Conservation (phyloP, 2,329 filamentous ascomycete genomes). For the Cercospora berteroae region DNA sequence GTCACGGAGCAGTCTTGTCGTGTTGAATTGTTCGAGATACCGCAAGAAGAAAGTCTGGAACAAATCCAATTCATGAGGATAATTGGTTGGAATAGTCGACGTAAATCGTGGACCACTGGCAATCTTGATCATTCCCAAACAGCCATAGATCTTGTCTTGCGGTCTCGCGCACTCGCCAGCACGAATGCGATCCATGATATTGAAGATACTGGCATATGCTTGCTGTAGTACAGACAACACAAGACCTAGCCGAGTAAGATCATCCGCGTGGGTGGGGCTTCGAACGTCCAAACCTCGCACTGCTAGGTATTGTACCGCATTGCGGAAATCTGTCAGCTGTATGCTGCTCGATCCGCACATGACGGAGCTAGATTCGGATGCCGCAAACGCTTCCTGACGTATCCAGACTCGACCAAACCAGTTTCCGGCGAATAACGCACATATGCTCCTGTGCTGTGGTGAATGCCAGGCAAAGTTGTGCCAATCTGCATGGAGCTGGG, state of each 20-base stretch:
- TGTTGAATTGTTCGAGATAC: constrained; percentile 1
- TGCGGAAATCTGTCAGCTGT: constrained; percentile 2
- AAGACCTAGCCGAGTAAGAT: background rate
- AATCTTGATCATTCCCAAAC: constrained; percentile 14
- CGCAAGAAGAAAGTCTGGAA: constrained; percentile 12
- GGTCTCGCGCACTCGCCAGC: background rate
- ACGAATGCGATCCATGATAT: constrained; percentile 5
- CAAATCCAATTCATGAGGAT: background rate
- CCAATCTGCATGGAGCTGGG: background rate
- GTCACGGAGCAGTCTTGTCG: constrained; percentile 1
- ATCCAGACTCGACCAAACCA: background rate
- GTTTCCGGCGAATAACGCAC: background rate
- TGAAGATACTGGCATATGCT: background rate
- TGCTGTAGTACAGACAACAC: constrained; percentile 8
- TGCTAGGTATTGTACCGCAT: constrained; percentile 7
- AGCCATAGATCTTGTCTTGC: constrained; percentile 18
- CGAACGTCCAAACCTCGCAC: constrained; percentile 9
- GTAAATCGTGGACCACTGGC: background rate
- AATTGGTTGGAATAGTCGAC: constrained; percentile 6
- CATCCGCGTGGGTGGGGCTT: background rate
- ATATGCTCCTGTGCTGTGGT: background rate
- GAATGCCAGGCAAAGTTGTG: background rate
- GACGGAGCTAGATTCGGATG: background rate
- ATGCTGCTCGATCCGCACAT: background rate
- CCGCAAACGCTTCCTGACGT: background rate